Base-by-base conservation (phyloP, 2,329 filamentous ascomycete species). In the Colletotrichum graminicola region DNA sequence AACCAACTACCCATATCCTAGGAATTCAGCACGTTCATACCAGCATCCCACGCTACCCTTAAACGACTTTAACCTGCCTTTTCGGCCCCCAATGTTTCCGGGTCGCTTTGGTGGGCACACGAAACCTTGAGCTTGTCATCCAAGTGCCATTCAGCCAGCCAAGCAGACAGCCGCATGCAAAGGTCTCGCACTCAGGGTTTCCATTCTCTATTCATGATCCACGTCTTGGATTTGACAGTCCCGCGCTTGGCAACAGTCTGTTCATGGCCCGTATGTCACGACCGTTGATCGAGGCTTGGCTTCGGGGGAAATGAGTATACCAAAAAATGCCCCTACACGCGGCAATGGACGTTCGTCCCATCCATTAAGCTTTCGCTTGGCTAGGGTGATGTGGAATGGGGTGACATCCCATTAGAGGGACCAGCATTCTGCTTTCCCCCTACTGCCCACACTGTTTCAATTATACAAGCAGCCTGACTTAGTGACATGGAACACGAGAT, bases 301-400 rank as follows among this genome's bases (percentile, higher is more conserved):
- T 18, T 5, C 32, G 34, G n/a, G n/a, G 12, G n/a, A 26, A 18
- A 23, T 32, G 18, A 36, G 23, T 41, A 23, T 26, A 7, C 16
- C 26, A 21, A 10, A 21, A 10, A n/a, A 1, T 26, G 32, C 12
- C n/a, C 18, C 16, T 5, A 26, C 36, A 18, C 1, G 2, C 43
- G 14, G n/a, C 14, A 29, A 39, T n/a, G 2, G 32, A 63, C 34
- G 61, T 54, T 63, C 61, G 61, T 63, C 61, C 34, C 47, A 32
- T 63, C 36, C 43, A 63, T 63, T 63, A 63, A 32, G 32, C 61
- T 41, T 63, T n/a, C 10, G 59, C 47, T 39, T 21, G 34, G 16
- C 34, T 41, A 36, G 45, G 36, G 47, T 23, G 18, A n/a, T 47
- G 39, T 36, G n/a, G 23, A 43, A 41, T 34, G 23, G 34, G 29